phyloP scores from a whole-genome alignment of 139 green algal genomes.

The Volvox africanus region DNA sequence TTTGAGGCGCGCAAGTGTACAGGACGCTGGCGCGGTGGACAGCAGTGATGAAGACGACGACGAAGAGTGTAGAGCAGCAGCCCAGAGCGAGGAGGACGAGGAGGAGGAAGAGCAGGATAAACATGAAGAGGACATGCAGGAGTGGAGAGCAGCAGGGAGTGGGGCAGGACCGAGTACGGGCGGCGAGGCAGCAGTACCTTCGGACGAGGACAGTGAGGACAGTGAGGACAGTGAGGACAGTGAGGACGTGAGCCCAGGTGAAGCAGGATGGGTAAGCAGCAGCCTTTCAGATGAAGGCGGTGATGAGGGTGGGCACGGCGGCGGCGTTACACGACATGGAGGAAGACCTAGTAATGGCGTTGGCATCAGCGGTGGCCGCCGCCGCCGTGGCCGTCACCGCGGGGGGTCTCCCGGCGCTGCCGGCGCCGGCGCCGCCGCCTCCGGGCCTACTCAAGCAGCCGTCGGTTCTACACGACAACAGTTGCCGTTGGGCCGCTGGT shows the following conservation, averaged over 20 bases:
- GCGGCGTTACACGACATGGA: not conserved
- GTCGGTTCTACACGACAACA: not conserved
- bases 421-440: not conserved
- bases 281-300: no score
- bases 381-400: not conserved
- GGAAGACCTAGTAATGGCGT: no score
- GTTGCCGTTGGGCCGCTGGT: constrained; percentile 17
- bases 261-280: not conserved
- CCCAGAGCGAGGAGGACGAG: not conserved
- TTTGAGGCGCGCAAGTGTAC: not conserved
- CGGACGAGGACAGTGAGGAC: not conserved
- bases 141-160: not conserved
- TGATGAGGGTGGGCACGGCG: not conserved
- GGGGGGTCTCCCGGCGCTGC: not conserved
- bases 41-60: not conserved
- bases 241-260: not conserved
- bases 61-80: no score
- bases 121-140: not conserved
- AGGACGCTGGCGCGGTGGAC: not conserved
- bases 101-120: constrained; percentile 11
- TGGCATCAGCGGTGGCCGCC: not conserved
- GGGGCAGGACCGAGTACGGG: not conserved
- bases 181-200: not conserved
- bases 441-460: not conserved
- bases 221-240: not conserved